Evolutionary conservation across 2,329 filamentous ascomycete species (phyloP).

Genomic region (Colletotrichum sidae): DNA sequence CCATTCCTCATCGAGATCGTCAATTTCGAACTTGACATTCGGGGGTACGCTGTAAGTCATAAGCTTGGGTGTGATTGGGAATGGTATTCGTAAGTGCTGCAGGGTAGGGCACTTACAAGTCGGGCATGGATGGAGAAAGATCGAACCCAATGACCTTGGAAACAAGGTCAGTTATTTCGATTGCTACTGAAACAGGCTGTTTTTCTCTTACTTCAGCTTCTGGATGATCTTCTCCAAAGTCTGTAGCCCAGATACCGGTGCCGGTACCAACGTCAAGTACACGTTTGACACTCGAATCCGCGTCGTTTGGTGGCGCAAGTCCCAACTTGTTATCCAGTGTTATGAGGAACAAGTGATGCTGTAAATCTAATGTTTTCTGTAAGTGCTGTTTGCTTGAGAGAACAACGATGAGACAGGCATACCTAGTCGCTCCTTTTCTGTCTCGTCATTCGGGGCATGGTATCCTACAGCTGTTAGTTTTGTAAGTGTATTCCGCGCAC

Average conservation of each 20-base stretch:
- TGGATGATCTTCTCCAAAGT: conserved; percentile 53
- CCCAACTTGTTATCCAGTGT: conserved; percentile 47
- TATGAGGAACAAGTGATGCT: conserved; percentile 64
- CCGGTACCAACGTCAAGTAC: conserved; percentile 45
- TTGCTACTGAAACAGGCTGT: too few relatives aligned
- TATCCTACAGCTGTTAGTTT: conserved; percentile 40
- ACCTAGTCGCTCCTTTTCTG: conserved; percentile 25
- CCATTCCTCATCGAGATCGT: conserved; percentile 46
- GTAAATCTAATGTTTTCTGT: conserved; percentile 51
- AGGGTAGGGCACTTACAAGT: conserved; percentile 41
- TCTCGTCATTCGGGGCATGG: conserved; percentile 19
- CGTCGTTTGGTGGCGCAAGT: conserved; percentile 6
- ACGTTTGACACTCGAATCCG: conserved; percentile 17
- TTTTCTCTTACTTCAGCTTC: conserved; percentile 41
- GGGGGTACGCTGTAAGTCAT: conserved; percentile 49
- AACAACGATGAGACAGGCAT: conserved; percentile 37
- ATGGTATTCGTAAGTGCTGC: neutral
- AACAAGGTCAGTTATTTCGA: neutral
- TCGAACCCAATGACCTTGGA: conserved; percentile 51
- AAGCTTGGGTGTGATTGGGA: conserved; percentile 40
- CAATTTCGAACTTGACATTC: conserved; percentile 53
- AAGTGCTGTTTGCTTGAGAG: neutral
- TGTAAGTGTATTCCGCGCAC: neutral
- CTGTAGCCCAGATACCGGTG: conserved; percentile 48
- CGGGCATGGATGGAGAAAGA: conserved; percentile 53